These are phyloP conservation scores for Cardamine chenopodiifolia DNA, from an alignment of 345 rosid species.

Conservation along the genomic window DNA sequence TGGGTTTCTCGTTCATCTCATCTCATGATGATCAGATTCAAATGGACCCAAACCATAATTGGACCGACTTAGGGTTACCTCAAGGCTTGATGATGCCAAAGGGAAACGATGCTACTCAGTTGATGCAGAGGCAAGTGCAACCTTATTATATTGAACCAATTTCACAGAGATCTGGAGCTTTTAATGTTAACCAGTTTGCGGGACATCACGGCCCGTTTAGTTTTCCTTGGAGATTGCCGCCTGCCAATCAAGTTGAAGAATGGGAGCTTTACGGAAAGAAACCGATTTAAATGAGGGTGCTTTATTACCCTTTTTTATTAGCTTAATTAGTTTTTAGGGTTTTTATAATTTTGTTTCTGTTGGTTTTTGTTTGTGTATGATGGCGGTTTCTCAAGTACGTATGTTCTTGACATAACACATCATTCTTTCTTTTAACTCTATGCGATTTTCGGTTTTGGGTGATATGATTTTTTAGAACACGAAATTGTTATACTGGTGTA, in stretches of 20 bases:
- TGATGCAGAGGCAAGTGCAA: slow-evolving; percentile 24
- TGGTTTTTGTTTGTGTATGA: slow-evolving; percentile 18
- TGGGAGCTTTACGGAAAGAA: slow-evolving; percentile 17
- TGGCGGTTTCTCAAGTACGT: slow-evolving; percentile 9
- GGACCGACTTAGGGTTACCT: not conserved
- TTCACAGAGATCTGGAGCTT: slow-evolving; percentile 8
- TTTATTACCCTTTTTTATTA: not conserved
- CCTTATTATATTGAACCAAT: slow-evolving; percentile 24
- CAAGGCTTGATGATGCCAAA: slow-evolving; percentile 35
- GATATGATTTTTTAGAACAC: not conserved
- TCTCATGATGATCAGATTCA: slow-evolving; percentile 31
- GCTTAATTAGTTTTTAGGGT: slow-evolving; percentile 10
- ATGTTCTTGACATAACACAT: slow-evolving; percentile 12
- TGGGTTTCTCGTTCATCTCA: slow-evolving; percentile 18
- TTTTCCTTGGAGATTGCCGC: not conserved
- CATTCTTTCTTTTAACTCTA: not conserved
- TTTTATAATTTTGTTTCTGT: slow-evolving; percentile 19
- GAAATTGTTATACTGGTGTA: not conserved
- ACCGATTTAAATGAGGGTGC: slow-evolving; percentile 3
- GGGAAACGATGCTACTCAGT: slow-evolving; percentile 33
- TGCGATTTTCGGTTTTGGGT: not conserved
- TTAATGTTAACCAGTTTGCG: slow-evolving; percentile 5
- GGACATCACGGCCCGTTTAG: slow-evolving; percentile 10
- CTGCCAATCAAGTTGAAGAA: not conserved
- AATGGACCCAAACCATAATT: slow-evolving; percentile 28